Base-by-base conservation (phyloP, 805 yeast species). In the Saturnispora dispora region DNA sequence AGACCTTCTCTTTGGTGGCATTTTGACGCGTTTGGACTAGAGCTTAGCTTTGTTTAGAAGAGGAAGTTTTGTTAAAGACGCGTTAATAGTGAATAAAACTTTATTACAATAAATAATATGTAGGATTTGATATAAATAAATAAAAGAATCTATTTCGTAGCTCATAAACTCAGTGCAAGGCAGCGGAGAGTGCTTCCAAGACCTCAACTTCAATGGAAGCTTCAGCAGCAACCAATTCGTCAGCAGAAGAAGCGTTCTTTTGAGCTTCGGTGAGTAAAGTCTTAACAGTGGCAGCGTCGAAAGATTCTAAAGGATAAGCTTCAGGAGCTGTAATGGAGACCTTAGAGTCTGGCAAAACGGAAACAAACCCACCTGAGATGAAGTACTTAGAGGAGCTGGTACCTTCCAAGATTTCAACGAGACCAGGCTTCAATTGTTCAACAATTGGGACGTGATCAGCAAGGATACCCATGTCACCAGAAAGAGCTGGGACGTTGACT, bases 391-490 rank as follows among this genome's bases (percentile, higher is more conserved):
- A 71, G 63, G 85, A 85, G 55, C 78, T 76, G 52, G 85, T 71
- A 65, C 81, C 78, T 71, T 88, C 91, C 60, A 88, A 84, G 66
- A 93, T 82, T 72, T 90, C 96, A 63, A 93, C 85, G 56, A 93
- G 78, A 71, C 99, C 99, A 62, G 99, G 96, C 66, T 83, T 80
- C 69, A 93, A 82, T 78, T 93, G 96, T 76, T 93, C 98, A 58
- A 91, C 88, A 63, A 86, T 81, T 64, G 99, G 98, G 65, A 93
- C 96, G 82, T 93, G 99, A 76, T 88, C 85, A 63, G 98, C 96
- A 67, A 93, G 76, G 59, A 93, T 81, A 87, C 99, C 99, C 72
- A 91, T 81, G 68, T 87, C 95, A 70, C 99, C 99, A 60, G 93
- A 83, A 64, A 84, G 78, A 58, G 96, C 95, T 66, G 99, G 99